Base-by-base conservation (phyloP, 768 basidiomycete genomes). In the Termitomyces sp. region DNA sequence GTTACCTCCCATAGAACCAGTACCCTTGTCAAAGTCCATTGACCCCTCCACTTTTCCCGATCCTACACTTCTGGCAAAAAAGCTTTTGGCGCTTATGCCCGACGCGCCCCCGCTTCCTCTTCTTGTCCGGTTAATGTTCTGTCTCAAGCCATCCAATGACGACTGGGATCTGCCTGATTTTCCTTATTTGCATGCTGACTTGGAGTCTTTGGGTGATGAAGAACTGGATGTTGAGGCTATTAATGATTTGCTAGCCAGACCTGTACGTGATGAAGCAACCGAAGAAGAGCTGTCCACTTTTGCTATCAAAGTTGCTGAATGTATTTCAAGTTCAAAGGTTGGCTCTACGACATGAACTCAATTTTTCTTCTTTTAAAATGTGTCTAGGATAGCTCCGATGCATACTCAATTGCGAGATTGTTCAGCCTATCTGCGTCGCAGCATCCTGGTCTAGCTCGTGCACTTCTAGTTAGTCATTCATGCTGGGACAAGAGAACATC, bases 111-210 rank as follows among this genome's bases (percentile, higher is more conserved):
- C 85, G 1, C 78, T 92, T 5, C 74, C 82, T 6, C 79, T 90
- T 14, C 78, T 88, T 49, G 79, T 88, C 39, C 80, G 87, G 27
- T 75, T 92, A 24, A 87, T 91, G 81, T 88, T 91, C 64, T 91
- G 89, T 67, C 74, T 93, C 48, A 92, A 92, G 66, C 88, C 88
- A 0, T 74, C 82, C 12, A 82, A 84, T 59, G 86, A 91, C n/a
- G 89, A 92, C 56, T 92, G 89, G 89, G 88, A 90, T 58, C 72
- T 82, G 27, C 83, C 83, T 1, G 83, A 84, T 12, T 92, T 91
- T 64, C 89, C 91, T 0, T 82, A 86, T 66, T 67, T 91, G 24
- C 83, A 86, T 62, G 79, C 87, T 1, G 82, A 89, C 66, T 67
- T 91, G 33, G 77, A 78, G 26, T 75, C 73, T n/a, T 68, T 76